Evolutionary conservation across 2,329 filamentous ascomycete genomes (phyloP).

Genomic region (Monosporascus sp.): DNA sequence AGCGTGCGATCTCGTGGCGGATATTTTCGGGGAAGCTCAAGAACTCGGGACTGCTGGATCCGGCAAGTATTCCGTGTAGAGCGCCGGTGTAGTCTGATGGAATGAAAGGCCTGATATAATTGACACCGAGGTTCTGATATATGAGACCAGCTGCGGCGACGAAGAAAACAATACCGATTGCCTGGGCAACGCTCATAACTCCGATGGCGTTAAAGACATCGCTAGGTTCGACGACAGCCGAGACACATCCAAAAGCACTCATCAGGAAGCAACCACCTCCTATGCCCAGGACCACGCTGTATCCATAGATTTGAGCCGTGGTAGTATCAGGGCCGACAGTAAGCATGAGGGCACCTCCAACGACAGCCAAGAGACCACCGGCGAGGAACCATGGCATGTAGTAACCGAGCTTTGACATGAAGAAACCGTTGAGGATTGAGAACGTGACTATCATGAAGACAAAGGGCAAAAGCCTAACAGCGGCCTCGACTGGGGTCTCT

Average conservation of each 20-base stretch:
- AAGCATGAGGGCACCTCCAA: slow-evolving; percentile 31
- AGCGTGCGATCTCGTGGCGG: not conserved
- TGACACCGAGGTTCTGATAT: not conserved
- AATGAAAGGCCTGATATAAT: not conserved
- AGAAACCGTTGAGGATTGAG: slow-evolving; percentile 28
- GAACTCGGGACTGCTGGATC: not conserved
- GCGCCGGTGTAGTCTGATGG: not conserved
- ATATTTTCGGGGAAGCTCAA: not conserved
- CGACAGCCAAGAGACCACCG: slow-evolving; percentile 27
- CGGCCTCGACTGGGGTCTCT: slow-evolving; percentile 32
- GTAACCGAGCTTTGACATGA: slow-evolving; percentile 29
- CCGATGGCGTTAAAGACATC: not conserved
- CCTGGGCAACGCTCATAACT: not conserved
- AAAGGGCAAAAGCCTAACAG: slow-evolving; percentile 33
- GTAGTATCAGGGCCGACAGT: slow-evolving; percentile 18
- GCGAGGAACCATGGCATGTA: slow-evolving; percentile 36
- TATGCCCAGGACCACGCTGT: slow-evolving; percentile 31
- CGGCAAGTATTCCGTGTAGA: not conserved
- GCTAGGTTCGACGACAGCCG: not conserved
- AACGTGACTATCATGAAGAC: slow-evolving; percentile 30
- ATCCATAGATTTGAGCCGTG: slow-evolving; percentile 25
- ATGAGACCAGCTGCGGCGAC: not conserved
- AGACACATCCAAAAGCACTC: not conserved
- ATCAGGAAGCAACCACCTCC: not conserved
- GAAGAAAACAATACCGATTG: not conserved